Percentiles rank a stretch among this genome's conserved stretches.
phyloP scores from a whole-genome alignment of 208 protist genomes.

The Balamuthia mandrillaris region DNA sequence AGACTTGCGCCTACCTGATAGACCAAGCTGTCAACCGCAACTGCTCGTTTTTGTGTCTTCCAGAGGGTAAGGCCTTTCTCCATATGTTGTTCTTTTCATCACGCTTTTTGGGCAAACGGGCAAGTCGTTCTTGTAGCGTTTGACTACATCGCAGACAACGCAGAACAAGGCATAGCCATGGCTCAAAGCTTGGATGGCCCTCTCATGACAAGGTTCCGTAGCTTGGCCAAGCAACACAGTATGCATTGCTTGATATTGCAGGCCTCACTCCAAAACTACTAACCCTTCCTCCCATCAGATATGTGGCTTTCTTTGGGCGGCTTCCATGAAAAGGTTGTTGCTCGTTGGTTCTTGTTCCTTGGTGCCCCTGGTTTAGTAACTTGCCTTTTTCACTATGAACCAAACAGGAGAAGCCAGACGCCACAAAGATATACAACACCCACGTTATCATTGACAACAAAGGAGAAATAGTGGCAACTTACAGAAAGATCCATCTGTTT shows the following conservation, averaged over 20 bases:
- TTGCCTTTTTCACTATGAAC: not conserved
- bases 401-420: not conserved
- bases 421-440: not conserved
- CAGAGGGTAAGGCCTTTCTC: not conserved
- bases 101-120: not conserved
- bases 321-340: not conserved
- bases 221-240: not conserved
- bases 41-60: not conserved
- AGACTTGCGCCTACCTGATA: not conserved
- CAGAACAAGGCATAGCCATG: not conserved
- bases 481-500: slow-evolving; percentile 11
- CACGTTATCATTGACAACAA: not conserved
- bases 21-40: not conserved
- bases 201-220: not conserved
- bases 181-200: not conserved
- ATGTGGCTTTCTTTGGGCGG: not conserved
- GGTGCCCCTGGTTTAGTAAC: not conserved
- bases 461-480: not conserved
- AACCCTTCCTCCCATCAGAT: not conserved
- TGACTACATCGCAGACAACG: not conserved
- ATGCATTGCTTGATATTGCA: not conserved
- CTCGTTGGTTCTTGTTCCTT: not conserved
- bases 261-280: not conserved
- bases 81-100: no score
- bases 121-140: not conserved